A percentile compares a stretch with the other conserved stretches of the same genome.
phyloP scores from a whole-genome alignment of 305 asterid genomes.

The Fraxinus nigra region DNA sequence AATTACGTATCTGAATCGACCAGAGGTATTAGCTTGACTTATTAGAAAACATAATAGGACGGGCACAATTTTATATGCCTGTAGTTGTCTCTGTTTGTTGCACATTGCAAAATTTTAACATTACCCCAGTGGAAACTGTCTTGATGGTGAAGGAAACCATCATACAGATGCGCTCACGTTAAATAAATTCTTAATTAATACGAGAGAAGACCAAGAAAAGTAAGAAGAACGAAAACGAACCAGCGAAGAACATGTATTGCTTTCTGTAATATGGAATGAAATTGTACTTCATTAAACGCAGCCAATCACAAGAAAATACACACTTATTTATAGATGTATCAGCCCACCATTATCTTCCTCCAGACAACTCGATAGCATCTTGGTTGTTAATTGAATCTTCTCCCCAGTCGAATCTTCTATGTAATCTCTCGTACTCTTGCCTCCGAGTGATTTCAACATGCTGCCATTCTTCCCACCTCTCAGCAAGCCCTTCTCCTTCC shows the following conservation, averaged over 20 bases:
- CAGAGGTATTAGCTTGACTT: background rate
- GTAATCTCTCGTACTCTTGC: conserved; percentile 72
- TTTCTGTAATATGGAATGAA: background rate
- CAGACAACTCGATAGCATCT: conserved; percentile 78
- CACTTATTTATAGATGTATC: conserved; percentile 10
- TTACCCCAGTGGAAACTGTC: background rate
- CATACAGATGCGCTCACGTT: background rate
- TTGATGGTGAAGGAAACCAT: background rate
- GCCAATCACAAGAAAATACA: conserved; percentile 2
- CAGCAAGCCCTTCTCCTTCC: conserved; percentile 92
- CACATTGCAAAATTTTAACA: background rate
- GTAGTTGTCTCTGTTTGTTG: background rate
- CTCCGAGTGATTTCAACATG: conserved; percentile 71
- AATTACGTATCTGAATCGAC: background rate
- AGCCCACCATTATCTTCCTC: conserved; percentile 52
- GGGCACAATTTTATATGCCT: background rate
- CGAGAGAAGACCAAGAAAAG: conserved; percentile 9
- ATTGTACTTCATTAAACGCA: background rate
- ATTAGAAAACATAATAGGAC: background rate
- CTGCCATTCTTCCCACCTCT: conserved; percentile 95
- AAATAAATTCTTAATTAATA: background rate
- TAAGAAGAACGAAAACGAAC: conserved; percentile 1
- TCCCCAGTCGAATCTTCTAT: conserved; percentile 82
- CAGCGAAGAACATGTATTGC: background rate
- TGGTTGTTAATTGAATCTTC: conserved; percentile 70